Evolutionary conservation across 495 filamentous ascomycete species (phyloP), one percentile per base, ranked within the genome.

Genomic region (Neurospora pannonica): DNA sequence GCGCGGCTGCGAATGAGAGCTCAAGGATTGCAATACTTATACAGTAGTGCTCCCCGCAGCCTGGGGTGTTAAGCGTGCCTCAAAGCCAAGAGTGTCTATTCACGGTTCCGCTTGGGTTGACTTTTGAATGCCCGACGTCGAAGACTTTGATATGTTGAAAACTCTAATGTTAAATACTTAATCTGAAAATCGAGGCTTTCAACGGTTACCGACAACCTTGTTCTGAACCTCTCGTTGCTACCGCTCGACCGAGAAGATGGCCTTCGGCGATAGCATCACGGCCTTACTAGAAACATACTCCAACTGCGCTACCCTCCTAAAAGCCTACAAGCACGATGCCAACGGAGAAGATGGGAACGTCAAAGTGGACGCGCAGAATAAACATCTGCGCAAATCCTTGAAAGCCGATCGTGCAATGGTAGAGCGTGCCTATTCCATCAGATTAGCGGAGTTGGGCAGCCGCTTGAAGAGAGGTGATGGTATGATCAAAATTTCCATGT

Each of bases 201-300:
- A 67, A 17, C 28, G 15, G 28, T 17, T 62, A 17, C 13, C 28
- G 2, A 62, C 1, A 62, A 15, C 13, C 13, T 62, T 34, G 28
- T 67, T 34, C 28, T 36, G 15, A 67, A 34, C 10, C 15, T 36
- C 17, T 15, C 3, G 9, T 67, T 67, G 54, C 7, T 36, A 9
- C 54, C 15, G 15, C 19, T 67, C 15, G 3, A 17, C 54, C 34
- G 19, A 15, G 1, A 75, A 69, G 15, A 81, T 81, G 80, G 77
- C 70, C 9, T 83, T 83, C 70, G 73, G 76, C 70, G 77, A 78
- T n/a, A 77, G 77, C 46, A 76, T 83, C 38, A 46, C 42, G 28
- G 71, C 81, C 24, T 72, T 83, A 4, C 72, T 83, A 6, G 78
- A 81, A 54, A 81, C 81, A 10, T 83, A 83, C 60, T 79, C 81